Conservation (phyloP, 106 monocot species). For the Acorus gramineus region DNA sequence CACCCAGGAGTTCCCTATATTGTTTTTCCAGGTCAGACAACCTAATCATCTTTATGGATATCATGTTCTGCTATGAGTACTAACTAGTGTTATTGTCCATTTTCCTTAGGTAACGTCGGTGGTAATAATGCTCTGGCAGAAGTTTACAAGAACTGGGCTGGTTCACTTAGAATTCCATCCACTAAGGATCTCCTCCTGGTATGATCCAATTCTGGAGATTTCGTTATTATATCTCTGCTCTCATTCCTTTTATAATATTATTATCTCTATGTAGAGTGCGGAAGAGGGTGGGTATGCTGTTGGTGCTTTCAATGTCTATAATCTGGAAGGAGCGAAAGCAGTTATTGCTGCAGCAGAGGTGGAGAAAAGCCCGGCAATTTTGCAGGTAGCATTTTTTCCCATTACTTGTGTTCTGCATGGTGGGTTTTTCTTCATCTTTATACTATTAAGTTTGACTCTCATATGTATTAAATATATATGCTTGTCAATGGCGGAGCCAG, state of each 20-base stretch:
- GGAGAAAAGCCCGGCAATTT: constrained; percentile 86
- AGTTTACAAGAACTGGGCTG: constrained; percentile 69
- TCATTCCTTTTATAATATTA: not conserved
- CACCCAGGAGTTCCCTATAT: constrained; percentile 86
- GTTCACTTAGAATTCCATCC: constrained; percentile 26
- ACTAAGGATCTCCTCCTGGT: constrained; percentile 78
- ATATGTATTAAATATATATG: no score
- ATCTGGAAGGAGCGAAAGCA: constrained; percentile 88
- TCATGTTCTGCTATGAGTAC: no score
- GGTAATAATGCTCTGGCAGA: constrained; percentile 61
- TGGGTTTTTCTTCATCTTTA: not conserved
- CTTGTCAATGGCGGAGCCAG: no score
- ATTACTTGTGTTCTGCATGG: not conserved
- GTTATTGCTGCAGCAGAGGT: constrained; percentile 87
- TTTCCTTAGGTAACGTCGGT: constrained; percentile 83
- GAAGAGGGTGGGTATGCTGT: constrained; percentile 89
- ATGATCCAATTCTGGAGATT: constrained; percentile 11
- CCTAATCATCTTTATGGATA: no score
- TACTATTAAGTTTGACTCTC: no score
- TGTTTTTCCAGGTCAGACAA: constrained; percentile 76
- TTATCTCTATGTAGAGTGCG: constrained; percentile 51
- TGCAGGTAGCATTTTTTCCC: constrained; percentile 41
- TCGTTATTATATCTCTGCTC: constrained; percentile 1
- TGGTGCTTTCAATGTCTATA: constrained; percentile 97
- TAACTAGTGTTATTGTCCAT: no score